Evolutionary conservation across 768 basidiomycete species (phyloP).

Genomic region (Pisolithus sp.): DNA sequence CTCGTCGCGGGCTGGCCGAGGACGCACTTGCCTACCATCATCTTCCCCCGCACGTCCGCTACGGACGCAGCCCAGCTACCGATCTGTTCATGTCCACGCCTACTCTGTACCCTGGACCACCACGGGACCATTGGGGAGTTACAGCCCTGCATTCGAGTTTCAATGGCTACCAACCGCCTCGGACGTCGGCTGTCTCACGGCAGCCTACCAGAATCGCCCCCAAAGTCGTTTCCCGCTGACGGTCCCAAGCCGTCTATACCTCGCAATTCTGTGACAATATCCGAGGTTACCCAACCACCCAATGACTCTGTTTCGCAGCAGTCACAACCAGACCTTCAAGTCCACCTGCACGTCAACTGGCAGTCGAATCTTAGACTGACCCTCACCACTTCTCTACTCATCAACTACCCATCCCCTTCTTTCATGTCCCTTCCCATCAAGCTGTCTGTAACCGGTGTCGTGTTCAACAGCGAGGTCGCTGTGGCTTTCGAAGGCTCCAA

Average conservation of each 20-base stretch:
- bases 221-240: constrained; percentile 13
- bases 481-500: constrained; percentile 87
- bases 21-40: constrained; percentile 57
- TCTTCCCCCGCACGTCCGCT: constrained; percentile 68
- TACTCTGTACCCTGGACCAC: constrained; percentile 32
- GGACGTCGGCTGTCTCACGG: constrained; percentile 23
- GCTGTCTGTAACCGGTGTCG: constrained; percentile 82
- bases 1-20: constrained; percentile 45
- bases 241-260: constrained; percentile 11
- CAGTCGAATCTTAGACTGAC: constrained; percentile 84
- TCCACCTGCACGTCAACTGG: constrained; percentile 83
- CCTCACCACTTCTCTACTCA: constrained; percentile 85
- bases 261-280: constrained; percentile 11
- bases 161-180: constrained; percentile 29
- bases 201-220: constrained; percentile 27
- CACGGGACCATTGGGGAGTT: constrained; percentile 39
- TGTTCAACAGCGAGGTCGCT: constrained; percentile 82
- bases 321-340: constrained; percentile 63
- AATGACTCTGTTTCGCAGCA: constrained; percentile 16
- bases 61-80: constrained; percentile 48
- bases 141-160: constrained; percentile 28
- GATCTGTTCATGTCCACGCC: constrained; percentile 58
- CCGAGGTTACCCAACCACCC: constrained; percentile 9
- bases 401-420: constrained; percentile 93
- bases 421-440: constrained; percentile 98